Base-by-base conservation (phyloP, 2,329 filamentous ascomycete genomes). In the Epichloe sibirici region DNA sequence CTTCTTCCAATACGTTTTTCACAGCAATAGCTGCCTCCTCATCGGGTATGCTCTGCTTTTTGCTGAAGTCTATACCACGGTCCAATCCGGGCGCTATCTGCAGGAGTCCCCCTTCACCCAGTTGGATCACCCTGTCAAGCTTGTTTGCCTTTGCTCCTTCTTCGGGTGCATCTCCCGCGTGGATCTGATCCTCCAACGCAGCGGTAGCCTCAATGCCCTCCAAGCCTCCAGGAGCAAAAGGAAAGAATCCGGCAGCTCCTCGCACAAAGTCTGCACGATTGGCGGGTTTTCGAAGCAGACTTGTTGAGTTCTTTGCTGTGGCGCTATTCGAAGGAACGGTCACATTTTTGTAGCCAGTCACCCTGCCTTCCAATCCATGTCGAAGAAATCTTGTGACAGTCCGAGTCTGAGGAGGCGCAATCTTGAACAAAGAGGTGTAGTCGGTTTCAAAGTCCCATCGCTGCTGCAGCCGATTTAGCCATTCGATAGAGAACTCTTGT, bases 301-400 rank as follows among this genome's bases (percentile, higher is more conserved):
- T 95, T 0, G 90, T 97, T 3, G 90, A 96, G 64, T 95, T 95
- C 71, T 96, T 98, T 47, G 90, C 91, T 15, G 88, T 96, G 15
- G 87, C 88, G 61, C 86, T 94, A 62, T 83, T 87, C 37, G 88
- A 88, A 5, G 91, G 89, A 8, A 97, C 83, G 1, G 93, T 96
- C 49, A 97, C 88, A 66, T 96, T 93, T 64, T 85, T 86, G 69
- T 98, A 97, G 49, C 90, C 90, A 8, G 88, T 95, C 25, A 98
- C 91, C 50, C 86, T 81, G 23, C 93, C 93, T 69, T 97, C 90
- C 13, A 97, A 77, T 5, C 93, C 93, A 69, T 95, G 89, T 52
- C 93, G 80, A 45, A 83, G 86, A 67, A 98, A 98, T 34, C 93
- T 83, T 31, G 89, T 95, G 59, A 96, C 85, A n/a, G 90, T 97